These are phyloP conservation scores for Paecilomyces fulvus DNA, from an alignment of 2,329 filamentous ascomycete species.

Conservation along the genomic window DNA sequence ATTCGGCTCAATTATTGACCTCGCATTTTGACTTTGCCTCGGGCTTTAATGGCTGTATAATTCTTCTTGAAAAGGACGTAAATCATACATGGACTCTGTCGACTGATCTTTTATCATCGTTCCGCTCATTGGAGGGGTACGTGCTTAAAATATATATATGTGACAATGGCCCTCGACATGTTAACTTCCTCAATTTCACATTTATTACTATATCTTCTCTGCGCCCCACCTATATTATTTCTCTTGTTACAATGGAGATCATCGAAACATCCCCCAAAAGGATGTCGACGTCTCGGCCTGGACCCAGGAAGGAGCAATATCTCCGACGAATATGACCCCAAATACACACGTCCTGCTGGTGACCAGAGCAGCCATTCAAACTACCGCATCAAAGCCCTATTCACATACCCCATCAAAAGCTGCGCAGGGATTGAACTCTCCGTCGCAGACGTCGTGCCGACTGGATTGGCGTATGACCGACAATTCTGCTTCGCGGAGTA, in stretches of 20 bases:
- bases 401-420: slow-evolving; percentile 76
- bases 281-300: slow-evolving; percentile 47
- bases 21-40: too few relatives aligned
- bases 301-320: slow-evolving; percentile 42
- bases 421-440: slow-evolving; percentile 68
- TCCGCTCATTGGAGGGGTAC: too few relatives aligned
- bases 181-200: not conserved
- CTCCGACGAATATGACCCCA: slow-evolving; percentile 47
- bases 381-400: slow-evolving; percentile 58
- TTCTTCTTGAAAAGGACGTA: too few relatives aligned
- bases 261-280: slow-evolving; percentile 25
- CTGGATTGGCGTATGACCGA: slow-evolving; percentile 70
- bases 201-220: slow-evolving; percentile 3
- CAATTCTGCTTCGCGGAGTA: slow-evolving; percentile 73
- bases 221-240: slow-evolving; percentile 7
- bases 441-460: slow-evolving; percentile 53
- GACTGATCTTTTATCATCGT: not conserved
- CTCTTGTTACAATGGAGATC: slow-evolving; percentile 3
- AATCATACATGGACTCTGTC: too few relatives aligned
- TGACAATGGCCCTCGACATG: too few relatives aligned
- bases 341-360: slow-evolving; percentile 35
- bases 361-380: slow-evolving; percentile 19
- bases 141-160: too few relatives aligned
- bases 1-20: too few relatives aligned
- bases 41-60: too few relatives aligned